Base-by-base conservation (phyloP, 495 filamentous ascomycete species). In the Aspergillus bertholletiae region DNA sequence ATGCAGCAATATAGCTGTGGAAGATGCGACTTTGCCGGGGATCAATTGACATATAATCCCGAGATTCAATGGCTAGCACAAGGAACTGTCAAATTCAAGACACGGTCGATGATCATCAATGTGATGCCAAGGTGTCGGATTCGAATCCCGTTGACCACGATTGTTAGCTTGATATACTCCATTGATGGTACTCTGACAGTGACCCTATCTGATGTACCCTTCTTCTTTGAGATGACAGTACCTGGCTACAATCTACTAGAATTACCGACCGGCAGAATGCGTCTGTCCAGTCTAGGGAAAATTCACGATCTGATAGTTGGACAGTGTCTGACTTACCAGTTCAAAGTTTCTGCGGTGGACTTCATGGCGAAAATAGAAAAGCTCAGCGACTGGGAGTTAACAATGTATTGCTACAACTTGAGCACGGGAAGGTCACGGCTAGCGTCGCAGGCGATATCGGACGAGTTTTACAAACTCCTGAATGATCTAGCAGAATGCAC, bases 1-100 rank as follows among this genome's bases (percentile, higher is more conserved):
- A 49, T 72, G 27, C 18, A 35, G 5, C 54, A 44, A 3, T 27
- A 80, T 7, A 72, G 67, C 11, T 85, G 80, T 58, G 84, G 84
- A 3, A 67, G 78, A 49, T 79, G 77, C 62, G 59, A 61, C 27
- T 84, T 80, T 46, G 26, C 55, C 2, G 50, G 65, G 1, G 58
- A 59, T 0, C 57, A 61, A 2, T 62, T 84, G 15, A 59, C 65
- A 12, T 85, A 83, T 51, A 58, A 71, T 0, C 54, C 73, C 2
- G 74, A 85, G 47, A 73, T 78, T 24, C 51, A 62, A 24, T 72
- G 73, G 58, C 20, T 1, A 0, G 53, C 41, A 0, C n/a, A 11
- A 7, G 76, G 75, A 7, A 52, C 46, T 0, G 69, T 74, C 11
- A 73, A 70, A 43, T 85, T 86, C 59, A 69, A 69, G 12, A 59